Conservation (phyloP, 2,329 filamentous ascomycete genomes). For the Beauveria scarabaeidicola region DNA sequence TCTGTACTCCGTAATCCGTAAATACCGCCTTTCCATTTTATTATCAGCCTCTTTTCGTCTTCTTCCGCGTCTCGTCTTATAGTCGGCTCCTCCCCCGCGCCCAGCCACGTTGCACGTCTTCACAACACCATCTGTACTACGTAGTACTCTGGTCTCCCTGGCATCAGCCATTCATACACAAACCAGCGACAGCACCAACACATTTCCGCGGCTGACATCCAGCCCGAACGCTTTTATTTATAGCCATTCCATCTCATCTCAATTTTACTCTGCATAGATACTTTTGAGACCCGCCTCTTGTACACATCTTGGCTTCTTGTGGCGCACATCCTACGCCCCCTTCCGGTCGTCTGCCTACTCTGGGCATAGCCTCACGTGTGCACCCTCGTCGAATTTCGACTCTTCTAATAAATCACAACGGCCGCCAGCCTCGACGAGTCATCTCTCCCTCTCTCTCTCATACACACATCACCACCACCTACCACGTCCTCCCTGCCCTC, state of each 20-base stretch:
- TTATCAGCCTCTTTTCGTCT: neutral
- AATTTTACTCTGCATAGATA: neutral
- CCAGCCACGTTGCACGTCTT: neutral
- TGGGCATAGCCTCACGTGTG: constrained; percentile 10
- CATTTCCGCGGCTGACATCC: neutral
- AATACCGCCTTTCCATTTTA: neutral
- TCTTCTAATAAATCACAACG: neutral
- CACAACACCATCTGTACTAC: neutral
- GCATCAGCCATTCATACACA: no score
- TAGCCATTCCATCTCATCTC: neutral
- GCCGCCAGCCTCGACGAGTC: neutral
- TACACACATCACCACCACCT: neutral
- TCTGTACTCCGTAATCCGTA: no score
- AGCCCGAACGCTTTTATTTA: neutral
- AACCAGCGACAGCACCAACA: neutral
- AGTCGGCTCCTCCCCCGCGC: constrained; percentile 2
- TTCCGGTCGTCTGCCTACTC: constrained; percentile 5
- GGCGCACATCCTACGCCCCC: neutral
- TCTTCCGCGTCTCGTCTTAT: neutral
- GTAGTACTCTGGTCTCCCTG: no score
- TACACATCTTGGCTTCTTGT: neutral
- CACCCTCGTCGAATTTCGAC: neutral
- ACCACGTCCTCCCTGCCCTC: neutral
- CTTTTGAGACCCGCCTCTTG: neutral
- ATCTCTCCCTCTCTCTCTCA: neutral